Conservation (phyloP, 2,329 filamentous ascomycete genomes). For the Aspergillus awamori region DNA sequence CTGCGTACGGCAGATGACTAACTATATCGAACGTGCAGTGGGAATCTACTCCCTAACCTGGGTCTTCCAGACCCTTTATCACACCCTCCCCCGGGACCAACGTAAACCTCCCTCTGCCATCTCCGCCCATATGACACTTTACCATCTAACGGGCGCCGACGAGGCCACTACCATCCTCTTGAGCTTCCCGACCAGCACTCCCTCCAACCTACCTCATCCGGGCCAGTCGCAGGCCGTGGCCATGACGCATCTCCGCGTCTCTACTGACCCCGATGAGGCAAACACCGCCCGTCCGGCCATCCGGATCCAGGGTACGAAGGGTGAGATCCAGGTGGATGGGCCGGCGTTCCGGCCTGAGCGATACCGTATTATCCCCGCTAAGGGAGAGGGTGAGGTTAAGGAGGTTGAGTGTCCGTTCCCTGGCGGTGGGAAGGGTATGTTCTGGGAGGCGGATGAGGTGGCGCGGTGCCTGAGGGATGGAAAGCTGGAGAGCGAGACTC, state of each 20-base stretch:
- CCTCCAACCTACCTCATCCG: conserved; percentile 42
- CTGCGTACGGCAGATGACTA: not conserved
- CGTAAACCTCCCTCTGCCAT: conserved; percentile 69
- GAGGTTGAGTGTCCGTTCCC: conserved; percentile 51
- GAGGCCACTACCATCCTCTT: conserved; percentile 77
- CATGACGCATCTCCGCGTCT: conserved; percentile 65
- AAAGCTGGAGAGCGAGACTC: conserved; percentile 69
- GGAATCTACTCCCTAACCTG: conserved; percentile 89
- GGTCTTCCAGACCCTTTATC: conserved; percentile 88
- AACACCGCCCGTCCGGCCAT: conserved; percentile 67
- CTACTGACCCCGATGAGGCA: conserved; percentile 63
- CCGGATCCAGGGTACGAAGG: conserved; percentile 76
- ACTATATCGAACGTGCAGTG: conserved; percentile 44
- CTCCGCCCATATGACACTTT: conserved; percentile 70
- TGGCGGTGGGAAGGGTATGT: conserved; percentile 77
- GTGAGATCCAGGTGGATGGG: conserved; percentile 79
- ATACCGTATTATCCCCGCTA: conserved; percentile 65
- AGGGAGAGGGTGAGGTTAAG: conserved; percentile 49
- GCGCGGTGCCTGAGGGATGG: conserved; percentile 75
- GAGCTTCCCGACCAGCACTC: conserved; percentile 66
- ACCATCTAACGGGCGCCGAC: conserved; percentile 72
- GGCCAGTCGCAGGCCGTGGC: conserved; percentile 70
- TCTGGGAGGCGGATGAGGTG: conserved; percentile 82
- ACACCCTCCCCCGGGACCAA: conserved; percentile 65
- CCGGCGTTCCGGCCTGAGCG: conserved; percentile 70